Evolutionary conservation across 2,329 filamentous ascomycete genomes (phyloP), one percentile per base, ranked within the genome.

Genomic region (Microdochium paspali): DNA sequence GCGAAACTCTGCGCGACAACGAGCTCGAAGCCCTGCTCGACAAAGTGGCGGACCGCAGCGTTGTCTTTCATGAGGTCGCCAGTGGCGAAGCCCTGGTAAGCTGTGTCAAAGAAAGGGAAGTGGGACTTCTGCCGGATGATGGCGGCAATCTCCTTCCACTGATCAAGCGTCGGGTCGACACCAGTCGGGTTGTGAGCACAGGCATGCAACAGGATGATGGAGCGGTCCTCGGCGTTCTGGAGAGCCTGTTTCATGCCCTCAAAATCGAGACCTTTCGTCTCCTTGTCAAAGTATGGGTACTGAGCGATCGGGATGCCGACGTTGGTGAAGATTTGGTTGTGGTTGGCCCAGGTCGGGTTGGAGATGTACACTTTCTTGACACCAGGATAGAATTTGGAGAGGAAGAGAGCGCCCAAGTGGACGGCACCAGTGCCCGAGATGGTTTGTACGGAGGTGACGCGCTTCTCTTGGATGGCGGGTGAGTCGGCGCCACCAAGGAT

Each of bases 131-230:
- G 67, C 58, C 79, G 79, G 67, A 97, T 82, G 42, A 95, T 67
- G 40, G 75, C 67, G 46, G 91, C 90, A 52, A 98, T 82, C 70
- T 94, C 79, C 66, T 85, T 88, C 93, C 93, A 98, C 72, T 98
- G 93, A 47, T 91, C 88, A 56, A 85, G 76, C 20, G 90, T 95
- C 7, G 90, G 90, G 69, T 98, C 93, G 53, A 98, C 90, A 50
- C 93, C 93, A 1, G 93, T 98, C 30, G 93, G 93, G 74, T 98
- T 98, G 75, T 98, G 93, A 31, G 93, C 93, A 66, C 93, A 98
- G 53, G 90, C 87, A 70, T 97, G 93, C 32, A 97, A 80, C 42
- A 97, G 77, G 65, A 98, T 84, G 65, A 98, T 82, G 63, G 87
- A 91, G 57, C 82, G 82, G 46, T 86, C 76, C 3, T 88, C 84